Percentiles rank a stretch among this genome's conserved stretches.
These are phyloP conservation scores for Cladosporium velox DNA, from an alignment of 2,329 filamentous ascomycete species.

Conservation along the genomic window DNA sequence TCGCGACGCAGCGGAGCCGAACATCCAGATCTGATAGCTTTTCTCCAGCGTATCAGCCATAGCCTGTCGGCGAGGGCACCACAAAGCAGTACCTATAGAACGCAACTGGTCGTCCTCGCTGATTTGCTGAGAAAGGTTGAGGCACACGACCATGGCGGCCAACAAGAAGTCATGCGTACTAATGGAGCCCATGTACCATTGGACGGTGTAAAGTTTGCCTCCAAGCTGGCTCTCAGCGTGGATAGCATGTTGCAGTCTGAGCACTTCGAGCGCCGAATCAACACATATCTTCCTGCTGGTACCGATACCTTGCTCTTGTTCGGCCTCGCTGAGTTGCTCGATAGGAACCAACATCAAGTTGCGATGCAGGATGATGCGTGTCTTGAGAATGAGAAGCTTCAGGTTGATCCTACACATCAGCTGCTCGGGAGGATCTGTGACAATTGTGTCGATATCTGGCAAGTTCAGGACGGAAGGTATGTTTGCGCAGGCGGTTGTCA, in stretches of 20 bases:
- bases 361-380: constrained; percentile 56
- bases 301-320: constrained; percentile 37
- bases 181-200: constrained; percentile 51
- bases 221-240: constrained; percentile 50
- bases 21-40: constrained; percentile 37
- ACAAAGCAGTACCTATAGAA: constrained; percentile 15
- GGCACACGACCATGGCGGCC: constrained; percentile 52
- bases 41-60: constrained; percentile 38
- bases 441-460: constrained; percentile 43
- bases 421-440: constrained; percentile 52
- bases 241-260: constrained; percentile 53
- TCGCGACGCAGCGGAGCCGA: constrained; percentile 21
- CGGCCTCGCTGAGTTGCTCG: constrained; percentile 32
- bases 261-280: constrained; percentile 50
- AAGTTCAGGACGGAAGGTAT: constrained; percentile 43
- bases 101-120: constrained; percentile 22
- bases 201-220: constrained; percentile 46
- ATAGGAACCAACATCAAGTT: constrained; percentile 48
- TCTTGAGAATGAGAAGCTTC: constrained; percentile 54
- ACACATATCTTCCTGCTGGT: constrained; percentile 46
- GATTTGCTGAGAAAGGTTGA: constrained; percentile 43
- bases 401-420: constrained; percentile 56
- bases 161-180: constrained; percentile 52
- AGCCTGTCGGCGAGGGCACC: constrained; percentile 31
- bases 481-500: constrained; percentile 38